These are phyloP conservation scores for Candida xyloterini DNA, from an alignment of 805 yeast genomes.

Conservation along the genomic window DNA sequence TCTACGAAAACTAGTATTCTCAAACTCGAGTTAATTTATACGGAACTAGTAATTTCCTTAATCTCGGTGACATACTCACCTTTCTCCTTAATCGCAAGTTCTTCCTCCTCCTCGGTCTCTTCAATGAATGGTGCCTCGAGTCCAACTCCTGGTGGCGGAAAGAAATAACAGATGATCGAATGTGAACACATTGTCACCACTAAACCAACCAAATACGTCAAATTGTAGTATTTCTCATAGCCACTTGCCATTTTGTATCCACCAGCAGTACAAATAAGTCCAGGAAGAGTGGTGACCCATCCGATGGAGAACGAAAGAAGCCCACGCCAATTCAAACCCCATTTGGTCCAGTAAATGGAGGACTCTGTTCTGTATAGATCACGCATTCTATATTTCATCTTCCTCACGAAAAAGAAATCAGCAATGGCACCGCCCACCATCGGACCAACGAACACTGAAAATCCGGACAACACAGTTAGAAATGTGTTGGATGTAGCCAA, in stretches of 20 bases:
- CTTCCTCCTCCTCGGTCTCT: background rate
- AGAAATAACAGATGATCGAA: conserved; percentile 7
- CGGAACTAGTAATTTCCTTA: background rate
- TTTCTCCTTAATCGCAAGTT: conserved; percentile 3
- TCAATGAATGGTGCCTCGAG: conserved; percentile 14
- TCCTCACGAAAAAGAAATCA: conserved; percentile 27
- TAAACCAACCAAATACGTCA: conserved; percentile 15
- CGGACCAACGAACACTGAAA: conserved; percentile 56
- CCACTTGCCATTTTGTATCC: conserved; percentile 9
- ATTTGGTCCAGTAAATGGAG: conserved; percentile 16
- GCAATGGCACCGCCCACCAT: conserved; percentile 22
- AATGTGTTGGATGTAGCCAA: conserved; percentile 36
- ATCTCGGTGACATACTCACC: conserved; percentile 3
- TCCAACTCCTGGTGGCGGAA: conserved; percentile 12
- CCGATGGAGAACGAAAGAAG: conserved; percentile 15
- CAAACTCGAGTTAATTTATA: background rate
- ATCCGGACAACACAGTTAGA: conserved; percentile 75
- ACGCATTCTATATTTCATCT: conserved; percentile 32
- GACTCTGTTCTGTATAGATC: conserved; percentile 20
- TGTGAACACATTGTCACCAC: conserved; percentile 11
- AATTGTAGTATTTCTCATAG: conserved; percentile 15
- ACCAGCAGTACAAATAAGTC: conserved; percentile 19
- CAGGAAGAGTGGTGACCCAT: conserved; percentile 18
- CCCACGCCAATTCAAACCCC: conserved; percentile 22
- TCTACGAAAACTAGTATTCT: conserved; percentile 8